Conservation (phyloP, 2,329 filamentous ascomycete genomes). For the Cytospora piceicola region DNA sequence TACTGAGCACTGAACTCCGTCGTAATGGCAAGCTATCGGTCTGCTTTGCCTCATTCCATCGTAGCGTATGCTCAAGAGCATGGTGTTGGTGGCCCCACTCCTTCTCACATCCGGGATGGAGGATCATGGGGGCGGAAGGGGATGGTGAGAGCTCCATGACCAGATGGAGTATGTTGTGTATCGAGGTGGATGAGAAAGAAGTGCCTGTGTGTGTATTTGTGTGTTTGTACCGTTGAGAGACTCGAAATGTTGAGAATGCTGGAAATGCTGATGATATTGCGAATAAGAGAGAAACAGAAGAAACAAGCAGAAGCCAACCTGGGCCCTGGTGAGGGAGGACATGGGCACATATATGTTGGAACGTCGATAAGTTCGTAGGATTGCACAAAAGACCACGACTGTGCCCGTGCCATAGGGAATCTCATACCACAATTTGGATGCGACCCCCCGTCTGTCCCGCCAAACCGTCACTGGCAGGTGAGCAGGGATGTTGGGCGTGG, state of each 20-base stretch:
- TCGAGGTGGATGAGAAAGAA: background rate
- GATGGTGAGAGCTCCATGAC: slow-evolving; percentile 28
- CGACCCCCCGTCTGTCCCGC: slow-evolving; percentile 20
- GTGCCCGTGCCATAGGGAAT: background rate
- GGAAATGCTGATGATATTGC: background rate
- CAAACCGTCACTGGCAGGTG: slow-evolving; percentile 19
- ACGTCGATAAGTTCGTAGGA: slow-evolving; percentile 13
- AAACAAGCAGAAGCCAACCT: background rate
- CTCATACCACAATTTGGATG: slow-evolving; percentile 24
- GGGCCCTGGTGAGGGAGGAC: slow-evolving; percentile 1
- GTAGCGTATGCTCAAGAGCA: slow-evolving; percentile 23
- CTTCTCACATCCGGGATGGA: slow-evolving; percentile 23
- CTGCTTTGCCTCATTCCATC: slow-evolving; percentile 14
- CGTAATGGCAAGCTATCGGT: slow-evolving; percentile 15
- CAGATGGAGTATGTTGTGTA: background rate
- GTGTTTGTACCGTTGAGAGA: background rate
- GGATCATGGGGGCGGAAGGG: slow-evolving; percentile 22
- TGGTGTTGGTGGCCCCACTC: slow-evolving; percentile 28
- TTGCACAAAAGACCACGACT: slow-evolving; percentile 10
- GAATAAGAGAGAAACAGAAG: slow-evolving; percentile 9
- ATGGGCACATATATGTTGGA: slow-evolving; percentile 14
- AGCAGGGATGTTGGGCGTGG: slow-evolving; percentile 23
- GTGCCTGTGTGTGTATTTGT: background rate
- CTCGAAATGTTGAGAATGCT: background rate
- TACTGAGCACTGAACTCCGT: slow-evolving; percentile 19